Conservation (phyloP, 495 filamentous ascomycete species). For the Aspergillus baeticus region DNA sequence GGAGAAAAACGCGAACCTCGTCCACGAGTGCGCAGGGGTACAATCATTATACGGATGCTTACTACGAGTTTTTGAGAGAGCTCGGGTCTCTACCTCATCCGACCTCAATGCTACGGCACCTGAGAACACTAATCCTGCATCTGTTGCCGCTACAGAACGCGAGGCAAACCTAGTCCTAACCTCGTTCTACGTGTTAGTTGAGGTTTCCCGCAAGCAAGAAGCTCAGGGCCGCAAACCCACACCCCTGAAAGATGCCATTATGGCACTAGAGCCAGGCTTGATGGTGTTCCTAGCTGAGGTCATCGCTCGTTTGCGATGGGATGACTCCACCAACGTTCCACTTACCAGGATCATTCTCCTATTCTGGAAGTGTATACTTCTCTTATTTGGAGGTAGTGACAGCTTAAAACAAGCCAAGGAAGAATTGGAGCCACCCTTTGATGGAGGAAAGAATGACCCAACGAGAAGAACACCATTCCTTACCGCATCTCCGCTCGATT, state of each 20-base stretch:
- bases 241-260: constrained; percentile 36
- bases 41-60: constrained; percentile 59
- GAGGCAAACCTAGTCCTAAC: constrained; percentile 56
- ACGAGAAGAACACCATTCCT: constrained; percentile 57
- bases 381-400: constrained; percentile 74
- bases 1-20: constrained; percentile 56
- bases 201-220: constrained; percentile 57
- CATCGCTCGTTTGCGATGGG: constrained; percentile 80
- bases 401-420: constrained; percentile 74
- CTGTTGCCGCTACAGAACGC: constrained; percentile 40
- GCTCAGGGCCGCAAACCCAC: constrained; percentile 23
- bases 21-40: constrained; percentile 61
- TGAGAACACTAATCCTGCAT: constrained; percentile 30
- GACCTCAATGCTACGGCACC: constrained; percentile 33
- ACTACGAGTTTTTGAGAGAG: constrained; percentile 55
- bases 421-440: constrained; percentile 40
- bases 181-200: constrained; percentile 69
- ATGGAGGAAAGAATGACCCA: constrained; percentile 31
- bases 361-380: constrained; percentile 86
- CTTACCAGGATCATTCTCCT: constrained; percentile 71
- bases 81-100: constrained; percentile 24
- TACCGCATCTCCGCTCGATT: constrained; percentile 90
- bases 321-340: constrained; percentile 68
- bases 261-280: constrained; percentile 61
- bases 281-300: constrained; percentile 72